Evolutionary conservation across 768 basidiomycete genomes (phyloP).

Genomic region (Lentinula sp.): DNA sequence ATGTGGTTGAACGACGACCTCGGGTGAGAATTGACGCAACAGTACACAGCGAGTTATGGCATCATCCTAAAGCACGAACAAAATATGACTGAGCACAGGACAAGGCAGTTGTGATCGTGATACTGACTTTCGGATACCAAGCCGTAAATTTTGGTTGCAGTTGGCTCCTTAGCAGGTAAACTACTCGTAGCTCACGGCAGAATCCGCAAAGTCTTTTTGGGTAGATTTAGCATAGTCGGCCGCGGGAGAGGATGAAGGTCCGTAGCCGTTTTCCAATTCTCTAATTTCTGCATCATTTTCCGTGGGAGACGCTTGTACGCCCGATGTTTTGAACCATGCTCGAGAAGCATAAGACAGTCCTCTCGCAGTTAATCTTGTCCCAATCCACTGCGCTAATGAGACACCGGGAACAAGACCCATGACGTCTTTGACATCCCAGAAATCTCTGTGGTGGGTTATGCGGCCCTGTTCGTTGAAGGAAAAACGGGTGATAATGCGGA

Average conservation of each 20-base stretch:
- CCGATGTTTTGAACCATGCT: background rate
- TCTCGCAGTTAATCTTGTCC: slow-evolving; percentile 53
- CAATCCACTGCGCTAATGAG: slow-evolving; percentile 63
- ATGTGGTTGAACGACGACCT: background rate
- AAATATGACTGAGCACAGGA: background rate
- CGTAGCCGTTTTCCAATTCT: background rate
- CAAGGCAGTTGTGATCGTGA: background rate
- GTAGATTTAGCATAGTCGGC: background rate
- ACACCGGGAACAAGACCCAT: slow-evolving; percentile 68
- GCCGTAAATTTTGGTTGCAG: background rate
- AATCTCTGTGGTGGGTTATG: slow-evolving; percentile 74
- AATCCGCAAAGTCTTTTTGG: background rate
- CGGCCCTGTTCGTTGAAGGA: slow-evolving; percentile 80
- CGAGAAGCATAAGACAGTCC: slow-evolving; percentile 26
- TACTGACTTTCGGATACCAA: background rate
- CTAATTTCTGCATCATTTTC: background rate
- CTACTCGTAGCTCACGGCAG: background rate
- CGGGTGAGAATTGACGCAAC: background rate
- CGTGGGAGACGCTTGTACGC: background rate
- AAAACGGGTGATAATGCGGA: slow-evolving; percentile 67
- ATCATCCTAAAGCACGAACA: background rate
- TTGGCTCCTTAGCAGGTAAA: background rate
- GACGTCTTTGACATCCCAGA: slow-evolving; percentile 78
- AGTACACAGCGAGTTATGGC: no score
- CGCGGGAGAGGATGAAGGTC: background rate